These are phyloP conservation scores for Pelagophyceae sp. DNA, from an alignment of 352 stramenopile species.

Conservation along the genomic window DNA sequence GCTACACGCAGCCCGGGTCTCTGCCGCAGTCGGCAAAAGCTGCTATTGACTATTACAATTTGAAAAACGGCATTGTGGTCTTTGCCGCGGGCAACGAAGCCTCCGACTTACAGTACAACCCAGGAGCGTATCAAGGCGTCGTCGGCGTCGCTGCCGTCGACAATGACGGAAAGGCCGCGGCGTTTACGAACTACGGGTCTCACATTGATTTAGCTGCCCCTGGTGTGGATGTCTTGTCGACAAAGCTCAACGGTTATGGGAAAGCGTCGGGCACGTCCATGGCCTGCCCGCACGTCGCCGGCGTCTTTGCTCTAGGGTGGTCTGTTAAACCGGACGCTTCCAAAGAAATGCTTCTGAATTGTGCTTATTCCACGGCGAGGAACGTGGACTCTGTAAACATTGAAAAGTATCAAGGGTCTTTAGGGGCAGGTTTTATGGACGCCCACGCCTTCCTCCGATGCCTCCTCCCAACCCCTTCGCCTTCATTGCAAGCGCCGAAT, in stretches of 20 bases:
- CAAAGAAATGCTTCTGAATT: no score
- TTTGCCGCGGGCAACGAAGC: conserved; percentile 15
- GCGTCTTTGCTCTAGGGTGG: not conserved
- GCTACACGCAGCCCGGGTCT: not conserved
- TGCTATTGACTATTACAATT: conserved; percentile 10
- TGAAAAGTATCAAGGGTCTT: no score
- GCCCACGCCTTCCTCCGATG: no score
- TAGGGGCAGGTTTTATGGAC: no score
- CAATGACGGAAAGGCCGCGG: not conserved
- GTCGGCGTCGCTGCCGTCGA: not conserved
- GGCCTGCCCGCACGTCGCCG: not conserved
- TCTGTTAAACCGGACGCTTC: not conserved
- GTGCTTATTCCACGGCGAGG: no score
- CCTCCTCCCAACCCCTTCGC: no score
- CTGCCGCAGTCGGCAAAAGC: not conserved
- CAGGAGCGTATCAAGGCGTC: not conserved
- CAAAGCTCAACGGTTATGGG: not conserved
- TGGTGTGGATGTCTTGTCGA: not conserved
- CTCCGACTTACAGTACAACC: not conserved
- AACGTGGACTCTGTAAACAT: no score
- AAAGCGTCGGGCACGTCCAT: conserved; percentile 6
- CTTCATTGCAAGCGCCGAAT: no score
- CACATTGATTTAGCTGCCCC: not conserved
- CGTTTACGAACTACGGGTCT: not conserved
- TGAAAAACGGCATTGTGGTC: not conserved